A percentile compares a stretch with the other conserved stretches of the same genome.
Conservation (phyloP, 2,329 filamentous ascomycete species). For the Parasarocladium wereldwijsianum region DNA sequence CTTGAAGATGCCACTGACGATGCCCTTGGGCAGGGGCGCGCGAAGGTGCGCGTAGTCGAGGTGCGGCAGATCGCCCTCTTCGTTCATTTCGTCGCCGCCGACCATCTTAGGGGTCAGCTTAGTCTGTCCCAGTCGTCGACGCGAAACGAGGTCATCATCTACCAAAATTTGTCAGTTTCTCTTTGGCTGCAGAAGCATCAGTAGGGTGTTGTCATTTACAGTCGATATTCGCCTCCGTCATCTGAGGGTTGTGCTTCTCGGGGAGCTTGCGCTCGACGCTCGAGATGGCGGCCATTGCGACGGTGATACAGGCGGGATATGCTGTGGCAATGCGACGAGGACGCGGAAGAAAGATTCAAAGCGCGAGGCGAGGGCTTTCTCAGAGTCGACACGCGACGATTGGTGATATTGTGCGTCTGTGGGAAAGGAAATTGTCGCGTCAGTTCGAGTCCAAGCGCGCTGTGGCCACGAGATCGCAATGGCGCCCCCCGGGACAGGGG, state of each 20-base stretch:
- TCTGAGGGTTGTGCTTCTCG: constrained; percentile 47
- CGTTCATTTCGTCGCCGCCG: constrained; percentile 39
- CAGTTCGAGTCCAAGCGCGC: too few relatives aligned
- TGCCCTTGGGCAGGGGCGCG: constrained; percentile 80
- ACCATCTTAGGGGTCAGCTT: constrained; percentile 73
- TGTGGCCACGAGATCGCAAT: too few relatives aligned
- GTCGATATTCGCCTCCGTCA: constrained; percentile 46
- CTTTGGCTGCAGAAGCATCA: constrained; percentile 4
- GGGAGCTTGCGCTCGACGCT: constrained; percentile 40
- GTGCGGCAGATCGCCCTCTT: constrained; percentile 60
- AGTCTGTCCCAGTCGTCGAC: constrained; percentile 84
- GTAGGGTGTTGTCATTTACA: constrained; percentile 29
- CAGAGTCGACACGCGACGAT: too few relatives aligned
- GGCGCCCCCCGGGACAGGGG: too few relatives aligned
- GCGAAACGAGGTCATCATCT: constrained; percentile 64
- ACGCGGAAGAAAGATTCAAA: too few relatives aligned
- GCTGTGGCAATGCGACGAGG: too few relatives aligned
- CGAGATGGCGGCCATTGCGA: too few relatives aligned
- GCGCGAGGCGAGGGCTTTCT: too few relatives aligned
- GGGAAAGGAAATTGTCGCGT: too few relatives aligned
- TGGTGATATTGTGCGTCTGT: too few relatives aligned
- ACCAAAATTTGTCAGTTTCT: constrained; percentile 10
- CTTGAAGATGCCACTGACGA: constrained; percentile 86
- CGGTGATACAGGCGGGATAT: too few relatives aligned
- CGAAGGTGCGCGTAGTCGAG: constrained; percentile 96